These are phyloP conservation scores for Hypoxylon lienhwacheense DNA, from an alignment of 495 filamentous ascomycete species.

Conservation along the genomic window DNA sequence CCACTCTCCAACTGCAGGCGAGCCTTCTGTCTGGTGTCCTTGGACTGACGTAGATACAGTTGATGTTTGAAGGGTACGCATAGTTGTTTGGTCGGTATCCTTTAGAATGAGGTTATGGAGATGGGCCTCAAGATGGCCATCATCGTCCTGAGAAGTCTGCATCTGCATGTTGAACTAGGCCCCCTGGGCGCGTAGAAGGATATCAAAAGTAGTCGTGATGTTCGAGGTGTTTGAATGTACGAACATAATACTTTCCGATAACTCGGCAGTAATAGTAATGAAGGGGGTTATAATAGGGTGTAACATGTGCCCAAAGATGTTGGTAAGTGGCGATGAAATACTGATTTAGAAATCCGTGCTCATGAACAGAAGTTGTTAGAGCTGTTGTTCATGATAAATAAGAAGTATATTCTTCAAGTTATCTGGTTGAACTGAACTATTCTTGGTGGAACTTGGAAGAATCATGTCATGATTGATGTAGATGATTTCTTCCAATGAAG, in stretches of 20 bases:
- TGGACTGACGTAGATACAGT: neutral
- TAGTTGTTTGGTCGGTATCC: slow-evolving; percentile 23
- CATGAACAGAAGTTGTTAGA: slow-evolving; percentile 2
- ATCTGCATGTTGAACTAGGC: too few relatives aligned
- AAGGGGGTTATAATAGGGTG: too few relatives aligned
- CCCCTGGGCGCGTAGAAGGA: too few relatives aligned
- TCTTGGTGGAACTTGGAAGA: too few relatives aligned
- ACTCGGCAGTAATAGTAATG: too few relatives aligned
- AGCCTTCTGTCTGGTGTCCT: neutral
- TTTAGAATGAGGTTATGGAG: slow-evolving; percentile 49
- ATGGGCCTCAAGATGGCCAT: slow-evolving; percentile 43
- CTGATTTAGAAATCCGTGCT: slow-evolving; percentile 7
- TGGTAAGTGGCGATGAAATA: slow-evolving; percentile 3
- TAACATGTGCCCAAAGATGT: neutral
- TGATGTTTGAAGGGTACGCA: slow-evolving; percentile 1
- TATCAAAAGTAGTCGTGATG: too few relatives aligned
- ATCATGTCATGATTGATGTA: too few relatives aligned
- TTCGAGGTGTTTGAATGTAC: too few relatives aligned
- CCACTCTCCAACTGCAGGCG: neutral
- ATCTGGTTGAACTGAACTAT: too few relatives aligned
- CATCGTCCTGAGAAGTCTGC: slow-evolving; percentile 23
- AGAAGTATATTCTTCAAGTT: too few relatives aligned
- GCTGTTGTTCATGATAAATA: neutral
- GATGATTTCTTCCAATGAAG: too few relatives aligned
- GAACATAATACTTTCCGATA: too few relatives aligned